Percentiles rank a stretch among this genome's conserved stretches.
Conservation (phyloP, 2,329 filamentous ascomycete genomes). For the Ascochyta lentis region DNA sequence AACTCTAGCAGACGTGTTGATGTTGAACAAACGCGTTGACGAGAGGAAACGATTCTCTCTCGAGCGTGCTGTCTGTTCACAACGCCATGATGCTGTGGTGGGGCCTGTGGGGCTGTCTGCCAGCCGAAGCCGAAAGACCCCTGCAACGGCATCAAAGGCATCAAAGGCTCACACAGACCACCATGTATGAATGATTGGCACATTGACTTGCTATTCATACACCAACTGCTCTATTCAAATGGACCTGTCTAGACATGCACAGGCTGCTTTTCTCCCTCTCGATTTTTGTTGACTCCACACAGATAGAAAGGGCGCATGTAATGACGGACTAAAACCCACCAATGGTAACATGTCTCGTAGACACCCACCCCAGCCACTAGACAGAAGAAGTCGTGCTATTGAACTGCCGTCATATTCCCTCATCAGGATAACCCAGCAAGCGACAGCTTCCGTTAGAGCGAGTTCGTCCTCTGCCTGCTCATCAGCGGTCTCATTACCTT, state of each 20-base stretch:
- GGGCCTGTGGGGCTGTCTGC: constrained; percentile 2
- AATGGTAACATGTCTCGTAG: not conserved
- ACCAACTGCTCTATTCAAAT: not conserved
- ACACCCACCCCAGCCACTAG: constrained; percentile 7
- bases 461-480: constrained; percentile 23
- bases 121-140: not conserved
- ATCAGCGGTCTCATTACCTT: constrained; percentile 1
- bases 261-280: not conserved
- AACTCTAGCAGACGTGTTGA: constrained; percentile 40
- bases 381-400: not conserved
- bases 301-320: not conserved
- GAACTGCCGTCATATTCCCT: constrained; percentile 6
- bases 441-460: constrained; percentile 21
- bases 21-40: constrained; percentile 29
- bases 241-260: not conserved
- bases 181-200: not conserved
- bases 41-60: constrained; percentile 5
- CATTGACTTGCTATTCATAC: not conserved
- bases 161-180: not conserved
- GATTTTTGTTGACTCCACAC: not conserved
- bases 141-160: not conserved
- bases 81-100: constrained; percentile 10
- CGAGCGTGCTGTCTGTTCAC: constrained; percentile 7
- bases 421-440: not conserved
- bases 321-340: not conserved